Conservation (phyloP, 768 basidiomycete genomes). For the Lactifluus echinatus region DNA sequence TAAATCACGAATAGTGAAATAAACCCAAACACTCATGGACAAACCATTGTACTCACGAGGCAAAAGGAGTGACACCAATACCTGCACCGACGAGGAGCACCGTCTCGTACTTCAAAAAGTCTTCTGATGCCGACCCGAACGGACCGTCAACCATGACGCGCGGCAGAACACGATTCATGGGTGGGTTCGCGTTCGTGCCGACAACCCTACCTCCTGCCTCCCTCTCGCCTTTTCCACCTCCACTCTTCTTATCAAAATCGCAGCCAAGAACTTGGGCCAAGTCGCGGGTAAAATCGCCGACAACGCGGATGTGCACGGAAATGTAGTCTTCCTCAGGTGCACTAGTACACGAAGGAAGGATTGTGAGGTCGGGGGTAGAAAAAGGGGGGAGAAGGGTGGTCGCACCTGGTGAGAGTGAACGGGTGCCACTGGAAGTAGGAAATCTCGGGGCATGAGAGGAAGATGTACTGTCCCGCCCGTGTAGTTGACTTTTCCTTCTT, state of each 20-base stretch:
- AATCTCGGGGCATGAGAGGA: conserved; percentile 83
- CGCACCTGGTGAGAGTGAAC: conserved; percentile 82
- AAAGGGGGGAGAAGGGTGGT: background rate
- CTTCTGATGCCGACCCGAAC: conserved; percentile 87
- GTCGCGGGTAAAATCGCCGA: conserved; percentile 85
- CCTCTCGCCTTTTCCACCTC: conserved; percentile 34
- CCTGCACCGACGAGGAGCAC: conserved; percentile 87
- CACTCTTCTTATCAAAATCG: conserved; percentile 54
- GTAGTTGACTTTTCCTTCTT: conserved; percentile 88
- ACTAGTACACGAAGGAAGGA: conserved; percentile 30
- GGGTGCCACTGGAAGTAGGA: conserved; percentile 98
- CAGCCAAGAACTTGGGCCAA: conserved; percentile 79
- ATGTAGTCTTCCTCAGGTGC: conserved; percentile 95
- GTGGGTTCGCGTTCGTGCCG: conserved; percentile 45
- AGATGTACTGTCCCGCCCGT: conserved; percentile 89
- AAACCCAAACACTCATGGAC: conserved; percentile 7
- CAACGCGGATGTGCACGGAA: conserved; percentile 86
- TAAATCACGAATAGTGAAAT: conserved; percentile 22
- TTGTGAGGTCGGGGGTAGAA: conserved; percentile 3
- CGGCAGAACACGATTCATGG: conserved; percentile 67
- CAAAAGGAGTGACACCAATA: conserved; percentile 95
- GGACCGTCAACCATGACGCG: conserved; percentile 96
- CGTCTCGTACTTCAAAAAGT: conserved; percentile 85
- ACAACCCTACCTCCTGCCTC: conserved; percentile 49
- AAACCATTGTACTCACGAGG: conserved; percentile 58